A percentile compares a stretch with the other conserved stretches of the same genome.
Conservation (phyloP, 176 grass and related monocot genomes). For the Cymbopogon citratus region DNA sequence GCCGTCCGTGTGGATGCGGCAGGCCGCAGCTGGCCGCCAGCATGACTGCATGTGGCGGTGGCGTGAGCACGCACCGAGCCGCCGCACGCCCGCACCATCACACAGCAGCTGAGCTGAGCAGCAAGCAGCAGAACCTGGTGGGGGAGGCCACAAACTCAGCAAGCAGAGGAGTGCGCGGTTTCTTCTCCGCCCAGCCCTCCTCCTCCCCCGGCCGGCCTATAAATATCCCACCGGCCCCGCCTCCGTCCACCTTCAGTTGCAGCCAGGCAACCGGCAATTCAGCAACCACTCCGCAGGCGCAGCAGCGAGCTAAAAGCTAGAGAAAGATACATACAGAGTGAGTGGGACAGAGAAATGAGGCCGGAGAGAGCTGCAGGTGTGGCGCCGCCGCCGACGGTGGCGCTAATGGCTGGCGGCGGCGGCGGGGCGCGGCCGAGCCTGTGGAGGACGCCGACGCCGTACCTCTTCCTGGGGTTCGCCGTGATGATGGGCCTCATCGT, state of each 20-base stretch:
- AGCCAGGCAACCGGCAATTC: not conserved
- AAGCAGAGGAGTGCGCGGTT: not conserved
- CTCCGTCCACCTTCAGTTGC: not conserved
- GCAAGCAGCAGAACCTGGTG: not conserved
- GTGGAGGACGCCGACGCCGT: conserved; percentile 50
- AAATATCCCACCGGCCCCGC: not conserved
- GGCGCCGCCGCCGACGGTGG: not conserved
- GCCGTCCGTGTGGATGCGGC: not conserved
- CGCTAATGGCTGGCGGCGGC: not conserved
- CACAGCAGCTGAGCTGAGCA: not conserved
- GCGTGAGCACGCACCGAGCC: not conserved
- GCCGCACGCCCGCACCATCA: not conserved
- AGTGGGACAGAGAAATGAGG: not conserved
- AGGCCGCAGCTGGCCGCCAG: not conserved
- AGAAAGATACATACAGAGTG: not conserved
- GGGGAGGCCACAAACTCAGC: not conserved
- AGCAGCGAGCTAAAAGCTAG: not conserved
- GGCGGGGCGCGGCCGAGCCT: not conserved
- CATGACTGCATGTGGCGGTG: too few relatives aligned
- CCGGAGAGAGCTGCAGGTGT: not conserved
- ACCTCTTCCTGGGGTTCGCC: conserved; percentile 38
- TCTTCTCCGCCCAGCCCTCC: not conserved
- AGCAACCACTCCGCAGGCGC: not conserved
- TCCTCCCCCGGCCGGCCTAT: not conserved
- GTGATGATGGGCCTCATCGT: conserved; percentile 39